Base-by-base conservation (phyloP, 2,329 filamentous ascomycete species). In the Macrophomina phaseolina region DNA sequence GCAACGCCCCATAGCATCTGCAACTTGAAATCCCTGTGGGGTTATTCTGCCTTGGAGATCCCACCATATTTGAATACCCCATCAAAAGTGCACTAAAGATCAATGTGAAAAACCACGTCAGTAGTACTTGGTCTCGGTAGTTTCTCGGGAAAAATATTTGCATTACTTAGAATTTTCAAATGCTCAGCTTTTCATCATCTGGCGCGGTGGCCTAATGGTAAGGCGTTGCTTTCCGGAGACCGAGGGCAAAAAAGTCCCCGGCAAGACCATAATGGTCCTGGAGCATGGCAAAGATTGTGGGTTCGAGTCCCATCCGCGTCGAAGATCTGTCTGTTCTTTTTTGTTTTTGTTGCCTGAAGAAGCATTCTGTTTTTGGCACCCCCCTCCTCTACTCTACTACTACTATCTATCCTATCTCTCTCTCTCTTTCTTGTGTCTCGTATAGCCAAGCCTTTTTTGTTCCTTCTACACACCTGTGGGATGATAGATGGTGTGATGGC, bases 141-240 rank as follows among this genome's bases (percentile, higher is more conserved):
- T 55, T 55, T 38, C 52, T 55, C 52, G 52, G 52, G 9, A 18
- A 28, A n/a, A 4, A 5, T 12, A 2, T 38, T 1, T 18, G 7
- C 0, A 32, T 16, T 3, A 38, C 4, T 42, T 60, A 60, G 14
- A 1, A 0, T 12, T 34, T 1, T 12, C 56, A 5, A 8, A 8
- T 16, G 0, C 4, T 3, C 1, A 0, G 6, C 0, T 2, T 4
- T 2, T 38, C 51, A 64, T 55, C 38, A 23, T 46, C 65, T 34
- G 71, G 71, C 70, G 69, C 70, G 69, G 72, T 74, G 73, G 73
- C 73, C 73, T 74, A 74, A 74, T 74, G 73, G 73, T 73, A 74
- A 74, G 73, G 73, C 73, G 72, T 38, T 64, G 28, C 48, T 42
- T 63, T 23, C 16, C 42, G 16, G 11, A 40, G 38, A 40, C 14